Conservation (phyloP, 148 eudicot species). For the Linanthus parryae region DNA sequence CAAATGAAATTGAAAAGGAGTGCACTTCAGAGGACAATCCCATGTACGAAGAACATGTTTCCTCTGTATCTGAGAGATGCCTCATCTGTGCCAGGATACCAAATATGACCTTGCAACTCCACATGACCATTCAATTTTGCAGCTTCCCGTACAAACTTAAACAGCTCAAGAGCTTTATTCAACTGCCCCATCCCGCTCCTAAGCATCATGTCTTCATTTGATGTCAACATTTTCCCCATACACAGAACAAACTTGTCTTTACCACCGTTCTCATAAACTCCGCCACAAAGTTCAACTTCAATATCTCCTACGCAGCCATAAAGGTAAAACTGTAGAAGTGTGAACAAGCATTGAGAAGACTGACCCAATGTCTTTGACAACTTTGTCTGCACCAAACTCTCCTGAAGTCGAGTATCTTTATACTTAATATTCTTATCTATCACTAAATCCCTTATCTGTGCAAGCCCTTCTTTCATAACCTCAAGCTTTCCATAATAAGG, state of each 20-base stretch:
- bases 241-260: conserved; percentile 44
- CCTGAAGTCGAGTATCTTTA: conserved; percentile 56
- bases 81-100: conserved; percentile 62
- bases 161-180: conserved; percentile 58
- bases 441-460: conserved; percentile 65
- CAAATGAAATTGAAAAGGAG: too few species aligned
- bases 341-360: conserved; percentile 74
- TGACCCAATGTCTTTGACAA: conserved; percentile 62
- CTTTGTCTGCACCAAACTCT: conserved; percentile 71
- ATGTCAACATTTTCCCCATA: conserved; percentile 74
- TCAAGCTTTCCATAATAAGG: conserved; percentile 61
- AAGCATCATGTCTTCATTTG: conserved; percentile 52
- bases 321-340: conserved; percentile 70
- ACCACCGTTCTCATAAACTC: conserved; percentile 35
- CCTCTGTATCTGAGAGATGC: conserved; percentile 52
- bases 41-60: conserved; percentile 53
- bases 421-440: conserved; percentile 68
- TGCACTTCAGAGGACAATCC: conserved; percentile 40
- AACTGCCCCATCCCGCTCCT: conserved; percentile 65
- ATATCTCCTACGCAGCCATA: conserved; percentile 51
- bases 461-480: conserved; percentile 84
- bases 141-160: conserved; percentile 68
- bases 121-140: conserved; percentile 50
- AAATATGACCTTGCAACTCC: conserved; percentile 78
- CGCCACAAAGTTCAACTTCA: conserved; percentile 69